Percentiles rank a stretch among this genome's conserved stretches.
Conservation (phyloP, 495 filamentous ascomycete genomes). For the Sordaria brevicollis region DNA sequence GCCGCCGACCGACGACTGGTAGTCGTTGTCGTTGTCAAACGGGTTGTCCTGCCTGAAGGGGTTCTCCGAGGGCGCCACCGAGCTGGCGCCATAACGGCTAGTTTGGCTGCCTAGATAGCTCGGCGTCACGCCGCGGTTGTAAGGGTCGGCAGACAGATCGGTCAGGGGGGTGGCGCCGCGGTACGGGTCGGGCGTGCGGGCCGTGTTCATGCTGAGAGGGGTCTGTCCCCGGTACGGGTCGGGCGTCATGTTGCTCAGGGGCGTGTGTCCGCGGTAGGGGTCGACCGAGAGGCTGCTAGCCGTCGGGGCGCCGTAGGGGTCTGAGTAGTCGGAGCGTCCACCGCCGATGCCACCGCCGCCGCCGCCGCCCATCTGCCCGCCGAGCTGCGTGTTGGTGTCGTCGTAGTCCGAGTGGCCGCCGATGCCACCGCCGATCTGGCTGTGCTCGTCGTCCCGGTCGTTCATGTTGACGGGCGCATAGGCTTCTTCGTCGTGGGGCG, state of each 20-base stretch:
- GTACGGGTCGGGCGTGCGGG: conserved; percentile 8
- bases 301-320: conserved; percentile 14
- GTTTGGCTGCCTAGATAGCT: not conserved
- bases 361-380: conserved; percentile 1
- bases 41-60: conserved; percentile 32
- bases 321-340: conserved; percentile 16
- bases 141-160: not conserved
- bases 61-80: conserved; percentile 11
- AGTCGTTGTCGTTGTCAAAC: conserved; percentile 30
- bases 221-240: conserved; percentile 4
- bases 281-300: conserved; percentile 20
- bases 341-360: too few relatives aligned
- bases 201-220: not conserved
- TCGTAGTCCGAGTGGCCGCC: not conserved
- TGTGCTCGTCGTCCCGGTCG: conserved; percentile 29
- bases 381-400: not conserved
- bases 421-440: not conserved
- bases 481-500: conserved; percentile 44
- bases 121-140: conserved; percentile 13
- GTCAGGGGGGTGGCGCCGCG: not conserved
- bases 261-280: conserved; percentile 17
- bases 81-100: conserved; percentile 4
- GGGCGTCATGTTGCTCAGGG: conserved; percentile 4
- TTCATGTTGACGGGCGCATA: conserved; percentile 37
- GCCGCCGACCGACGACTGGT: conserved; percentile 15